These are phyloP conservation scores for Fusarium anguioides DNA, from an alignment of 2,329 filamentous ascomycete genomes.

Conservation along the genomic window DNA sequence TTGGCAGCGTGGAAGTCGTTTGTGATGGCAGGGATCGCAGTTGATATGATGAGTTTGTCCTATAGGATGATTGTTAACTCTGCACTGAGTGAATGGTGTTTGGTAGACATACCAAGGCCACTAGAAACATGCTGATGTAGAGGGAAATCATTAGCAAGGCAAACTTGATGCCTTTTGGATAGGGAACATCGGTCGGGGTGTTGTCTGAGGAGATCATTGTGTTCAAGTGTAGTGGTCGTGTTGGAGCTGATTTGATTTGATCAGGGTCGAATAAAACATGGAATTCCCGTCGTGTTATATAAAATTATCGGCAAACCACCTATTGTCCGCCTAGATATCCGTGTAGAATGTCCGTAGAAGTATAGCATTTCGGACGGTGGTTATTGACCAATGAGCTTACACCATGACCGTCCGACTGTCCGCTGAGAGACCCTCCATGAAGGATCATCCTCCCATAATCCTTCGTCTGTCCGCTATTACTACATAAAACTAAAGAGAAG, in stretches of 20 bases:
- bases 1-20: constrained; percentile 46
- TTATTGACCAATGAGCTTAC: constrained; percentile 31
- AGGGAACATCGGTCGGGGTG: not conserved
- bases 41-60: constrained; percentile 54
- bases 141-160: constrained; percentile 7
- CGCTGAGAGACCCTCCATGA: constrained; percentile 1
- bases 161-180: constrained; percentile 4
- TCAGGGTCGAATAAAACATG: not conserved
- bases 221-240: not conserved
- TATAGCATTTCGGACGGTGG: not conserved
- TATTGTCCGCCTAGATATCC: not conserved
- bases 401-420: constrained; percentile 16
- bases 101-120: constrained; percentile 5
- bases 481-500: not conserved
- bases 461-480: not conserved
- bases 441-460: constrained; percentile 1
- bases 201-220: not conserved
- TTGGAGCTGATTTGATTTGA: not conserved
- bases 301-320: not conserved
- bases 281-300: not conserved
- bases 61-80: constrained; percentile 10
- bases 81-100: not conserved
- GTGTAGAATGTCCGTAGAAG: not conserved
- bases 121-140: constrained; percentile 19
- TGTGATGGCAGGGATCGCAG: constrained; percentile 49